Evolutionary conservation across 1,284 basidiomycete species (phyloP), one percentile per base, ranked within the genome.

Genomic region (Coriolopsis trogii): DNA sequence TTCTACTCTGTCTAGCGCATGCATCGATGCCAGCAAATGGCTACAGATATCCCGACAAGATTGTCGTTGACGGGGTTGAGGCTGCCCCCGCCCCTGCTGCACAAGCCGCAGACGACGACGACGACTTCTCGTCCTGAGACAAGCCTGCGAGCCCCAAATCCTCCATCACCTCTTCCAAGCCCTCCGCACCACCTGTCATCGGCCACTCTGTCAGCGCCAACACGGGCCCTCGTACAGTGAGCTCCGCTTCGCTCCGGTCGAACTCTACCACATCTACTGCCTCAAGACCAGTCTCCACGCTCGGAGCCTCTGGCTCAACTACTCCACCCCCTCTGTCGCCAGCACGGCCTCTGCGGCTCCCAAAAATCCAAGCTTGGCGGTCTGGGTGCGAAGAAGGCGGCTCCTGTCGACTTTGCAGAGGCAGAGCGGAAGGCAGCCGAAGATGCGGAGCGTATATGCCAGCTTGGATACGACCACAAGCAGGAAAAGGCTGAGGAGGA

Each of bases 51-150:
- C 90, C 92, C 0, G 75, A 82, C 20, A 84, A 87, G 10, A 87
- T 95, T 43, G 73, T 84, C 46, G 80, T 95, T 30, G 94, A 96
- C 26, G 94, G 94, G 13, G 75, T 73, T 6, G 84, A 85, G 15
- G 64, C 77, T 1, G 50, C 72, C 3, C 58, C 74, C 18, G 60
- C 73, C 3, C 60, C 71, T 5, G 64, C 71, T 18, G 63, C 56
- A 65, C 37, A 53, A 18, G 66, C 74, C 0, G 76, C 73, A 9
- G 84, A 80, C 2, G 90, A 91, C 13, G 92, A 93, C 44, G 95
- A 98, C 70, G 98, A 98, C 71, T 98, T 98, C 74, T 87, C 92
- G 47, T 89, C 91, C 28, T 98, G 95, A 94, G 94, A 96, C 60
- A 95, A 95, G 67, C 87, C 91, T 2, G 71, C 80, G 10, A 75